Conservation (phyloP, 2,329 filamentous ascomycete genomes). For the Aspergillus sergii region DNA sequence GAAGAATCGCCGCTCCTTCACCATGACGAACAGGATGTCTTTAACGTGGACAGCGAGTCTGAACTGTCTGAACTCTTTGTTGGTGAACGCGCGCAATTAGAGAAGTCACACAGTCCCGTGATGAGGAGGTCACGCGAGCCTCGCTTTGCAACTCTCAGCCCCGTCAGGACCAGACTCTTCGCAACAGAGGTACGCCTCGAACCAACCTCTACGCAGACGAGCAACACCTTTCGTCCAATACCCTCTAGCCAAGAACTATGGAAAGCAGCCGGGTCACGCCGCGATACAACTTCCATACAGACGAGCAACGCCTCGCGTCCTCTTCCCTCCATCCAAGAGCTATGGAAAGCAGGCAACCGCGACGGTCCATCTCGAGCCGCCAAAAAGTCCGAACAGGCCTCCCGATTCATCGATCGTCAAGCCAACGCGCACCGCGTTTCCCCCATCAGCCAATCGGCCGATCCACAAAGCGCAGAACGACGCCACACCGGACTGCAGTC, state of each 20-base stretch:
- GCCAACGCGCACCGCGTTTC: conserved; percentile 36
- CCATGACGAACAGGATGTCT: conserved; percentile 12
- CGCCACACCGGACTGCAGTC: conserved; percentile 12
- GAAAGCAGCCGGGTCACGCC: conserved; percentile 2
- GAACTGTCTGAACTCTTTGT: conserved; percentile 17
- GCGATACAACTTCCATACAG: background rate
- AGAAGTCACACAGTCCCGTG: conserved; percentile 22
- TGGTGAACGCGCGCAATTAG: conserved; percentile 15
- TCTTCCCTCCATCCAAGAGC: conserved; percentile 1
- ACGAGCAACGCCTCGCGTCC: background rate
- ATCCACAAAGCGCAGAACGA: conserved; percentile 20
- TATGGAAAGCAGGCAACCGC: conserved; percentile 12
- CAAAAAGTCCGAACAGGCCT: background rate
- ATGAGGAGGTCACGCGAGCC: conserved; percentile 6
- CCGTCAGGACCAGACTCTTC: background rate
- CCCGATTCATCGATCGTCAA: conserved; percentile 41
- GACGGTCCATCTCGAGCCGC: background rate
- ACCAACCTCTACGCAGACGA: background rate
- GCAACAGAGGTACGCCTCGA: background rate
- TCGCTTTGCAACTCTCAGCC: background rate
- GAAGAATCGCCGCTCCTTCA: conserved; percentile 15
- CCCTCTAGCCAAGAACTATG: conserved; percentile 10
- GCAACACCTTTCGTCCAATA: background rate
- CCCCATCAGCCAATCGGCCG: conserved; percentile 35
- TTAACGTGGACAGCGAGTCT: conserved; percentile 17